These are phyloP conservation scores for Samsoniella hepiali DNA, from an alignment of 2,329 filamentous ascomycete genomes.

Conservation along the genomic window DNA sequence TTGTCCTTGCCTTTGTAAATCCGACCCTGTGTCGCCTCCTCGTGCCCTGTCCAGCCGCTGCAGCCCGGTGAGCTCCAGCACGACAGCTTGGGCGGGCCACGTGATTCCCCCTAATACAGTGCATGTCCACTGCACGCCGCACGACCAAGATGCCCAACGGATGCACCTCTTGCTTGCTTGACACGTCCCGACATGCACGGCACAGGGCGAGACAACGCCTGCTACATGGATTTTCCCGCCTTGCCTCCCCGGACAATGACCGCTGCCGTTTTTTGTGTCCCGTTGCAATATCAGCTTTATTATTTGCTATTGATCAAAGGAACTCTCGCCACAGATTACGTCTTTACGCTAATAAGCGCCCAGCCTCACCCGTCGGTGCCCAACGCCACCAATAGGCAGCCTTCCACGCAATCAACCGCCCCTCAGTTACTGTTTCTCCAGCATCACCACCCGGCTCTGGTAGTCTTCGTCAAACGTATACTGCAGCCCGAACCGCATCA, in stretches of 20 bases:
- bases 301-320: neutral
- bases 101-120: neutral
- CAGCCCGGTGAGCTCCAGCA: neutral
- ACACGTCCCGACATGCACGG: neutral
- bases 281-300: neutral
- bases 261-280: neutral
- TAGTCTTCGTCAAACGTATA: conserved; percentile 51
- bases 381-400: neutral
- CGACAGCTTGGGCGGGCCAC: conserved; percentile 1
- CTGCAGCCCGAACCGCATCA: conserved; percentile 62
- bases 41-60: neutral
- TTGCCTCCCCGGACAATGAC: neutral
- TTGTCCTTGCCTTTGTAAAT: neutral
- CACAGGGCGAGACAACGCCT: neutral
- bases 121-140: neutral
- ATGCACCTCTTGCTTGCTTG: neutral
- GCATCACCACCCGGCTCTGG: conserved; percentile 53
- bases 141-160: neutral
- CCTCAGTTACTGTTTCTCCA: conserved; percentile 40
- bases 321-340: neutral
- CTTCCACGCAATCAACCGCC: neutral
- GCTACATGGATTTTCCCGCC: neutral
- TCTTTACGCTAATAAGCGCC: neutral
- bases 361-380: neutral
- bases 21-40: conserved; percentile 4